Evolutionary conservation across 169 alveolate genomes (phyloP).

Genomic region (Eimeria falciformis): DNA sequence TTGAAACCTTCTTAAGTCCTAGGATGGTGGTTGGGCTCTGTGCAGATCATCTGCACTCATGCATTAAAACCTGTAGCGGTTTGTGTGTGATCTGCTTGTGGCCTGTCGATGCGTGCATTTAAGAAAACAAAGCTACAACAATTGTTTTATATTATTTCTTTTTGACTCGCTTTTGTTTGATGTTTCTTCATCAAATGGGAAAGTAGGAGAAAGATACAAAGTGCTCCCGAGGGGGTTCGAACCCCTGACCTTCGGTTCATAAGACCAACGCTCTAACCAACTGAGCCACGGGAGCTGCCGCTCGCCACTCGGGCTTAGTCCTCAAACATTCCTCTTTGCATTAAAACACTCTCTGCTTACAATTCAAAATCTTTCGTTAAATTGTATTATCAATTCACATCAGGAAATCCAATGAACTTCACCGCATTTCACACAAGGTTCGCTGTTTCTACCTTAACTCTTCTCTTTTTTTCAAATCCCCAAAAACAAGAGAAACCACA

Average conservation of each 20-base stretch:
- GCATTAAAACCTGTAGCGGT: too few species aligned
- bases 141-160: too few species aligned
- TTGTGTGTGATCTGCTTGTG: too few species aligned
- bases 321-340: neutral
- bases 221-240: constrained; percentile 64
- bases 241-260: constrained; percentile 68
- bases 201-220: neutral
- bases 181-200: neutral
- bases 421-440: neutral
- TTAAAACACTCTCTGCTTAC: too few species aligned
- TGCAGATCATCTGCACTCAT: too few species aligned
- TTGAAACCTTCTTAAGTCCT: too few species aligned
- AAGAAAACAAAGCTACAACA: neutral
- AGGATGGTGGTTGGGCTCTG: too few species aligned
- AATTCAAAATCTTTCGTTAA: neutral
- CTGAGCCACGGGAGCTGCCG: constrained; percentile 69
- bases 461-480: neutral
- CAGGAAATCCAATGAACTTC: neutral
- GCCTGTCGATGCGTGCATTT: neutral
- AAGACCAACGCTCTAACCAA: constrained; percentile 67
- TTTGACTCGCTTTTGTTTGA: too few species aligned
- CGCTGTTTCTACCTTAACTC: too few species aligned
- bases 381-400: neutral
- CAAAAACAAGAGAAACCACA: neutral
- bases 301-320: too few species aligned